Percentiles rank a stretch among this genome's conserved stretches.
These are phyloP conservation scores for Ophiorrhiza pumila DNA, from an alignment of 257 asterid genomes.

Conservation along the genomic window DNA sequence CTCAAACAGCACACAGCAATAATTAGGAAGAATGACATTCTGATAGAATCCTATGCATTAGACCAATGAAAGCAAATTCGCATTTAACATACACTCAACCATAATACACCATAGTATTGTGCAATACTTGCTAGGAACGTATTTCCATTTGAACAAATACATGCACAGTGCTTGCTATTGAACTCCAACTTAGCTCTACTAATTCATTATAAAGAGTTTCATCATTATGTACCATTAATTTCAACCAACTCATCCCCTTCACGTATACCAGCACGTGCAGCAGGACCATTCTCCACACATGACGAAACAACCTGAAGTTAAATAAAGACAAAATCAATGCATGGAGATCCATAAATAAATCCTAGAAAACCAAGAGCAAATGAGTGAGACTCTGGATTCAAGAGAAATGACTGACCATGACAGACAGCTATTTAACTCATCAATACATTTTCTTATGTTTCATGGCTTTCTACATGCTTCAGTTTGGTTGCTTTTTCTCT, in stretches of 20 bases:
- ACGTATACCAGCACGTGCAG: constrained; percentile 93
- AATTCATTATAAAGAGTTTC: constrained; percentile 13
- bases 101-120: neutral
- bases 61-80: neutral
- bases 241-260: constrained; percentile 91
- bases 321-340: neutral
- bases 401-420: neutral
- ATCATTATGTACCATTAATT: constrained; percentile 58
- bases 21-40: neutral
- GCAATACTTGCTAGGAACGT: neutral
- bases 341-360: neutral
- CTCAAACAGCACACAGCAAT: constrained; percentile 9
- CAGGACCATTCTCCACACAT: constrained; percentile 88
- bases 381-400: neutral
- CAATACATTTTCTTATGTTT: neutral
- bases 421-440: too few relatives aligned
- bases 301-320: constrained; percentile 73
- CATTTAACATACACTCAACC: neutral
- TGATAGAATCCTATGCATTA: neutral
- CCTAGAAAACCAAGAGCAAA: neutral
- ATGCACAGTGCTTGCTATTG: neutral
- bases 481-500: neutral
- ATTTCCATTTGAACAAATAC: neutral
- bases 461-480: too few relatives aligned
- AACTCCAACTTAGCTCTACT: neutral